Evolutionary conservation across 2,329 filamentous ascomycete genomes (phyloP), one percentile per base, ranked within the genome.

Genomic region (Drechslerella stenobrocha): DNA sequence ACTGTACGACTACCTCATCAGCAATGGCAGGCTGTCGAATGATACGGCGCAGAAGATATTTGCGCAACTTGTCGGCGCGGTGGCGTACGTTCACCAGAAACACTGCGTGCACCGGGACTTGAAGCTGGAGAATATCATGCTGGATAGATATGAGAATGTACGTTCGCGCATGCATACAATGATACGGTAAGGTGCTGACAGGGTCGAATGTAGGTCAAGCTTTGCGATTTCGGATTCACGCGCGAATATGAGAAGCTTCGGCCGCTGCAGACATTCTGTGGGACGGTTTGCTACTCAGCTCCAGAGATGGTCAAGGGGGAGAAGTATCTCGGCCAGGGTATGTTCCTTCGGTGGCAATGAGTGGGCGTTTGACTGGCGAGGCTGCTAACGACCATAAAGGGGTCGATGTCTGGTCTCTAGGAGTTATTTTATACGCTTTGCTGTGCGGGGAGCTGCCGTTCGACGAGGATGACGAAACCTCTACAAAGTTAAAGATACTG

Each of bases 301-400:
- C 93, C 93, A 1, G 93, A 98, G 77, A 98, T 98, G 93, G 81
- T 98, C 37, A 96, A 93, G 76, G 93, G 91, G 35, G 93, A 98
- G 76, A 97, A 95, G 77, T 98, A 98, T 75, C 93, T 72, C 47
- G 72, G 71, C 35, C 70, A 73, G 46, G 72, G 72, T 73, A 71
- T 51, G 70, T 48, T 59, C 45, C 15, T 9, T 28, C n/a, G n/a
- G n/a, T n/a, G n/a, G n/a, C n/a, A n/a, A n/a, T n/a, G n/a, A n/a
- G n/a, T n/a, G n/a, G n/a, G n/a, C n/a, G n/a, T n/a, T n/a, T n/a
- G n/a, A 50, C 37, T 15, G 1, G 22, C 11, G 8, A 34, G 22
- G n/a, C 23, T 50, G 42, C 42, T 52, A 45, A 64, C 64, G 40
- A 37, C 51, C 53, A 90, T 23, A 90, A 96, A 79, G 97, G 96